phyloP scores from a whole-genome alignment of 2,329 filamentous ascomycete genomes.

The Hypoxylon sp. region DNA sequence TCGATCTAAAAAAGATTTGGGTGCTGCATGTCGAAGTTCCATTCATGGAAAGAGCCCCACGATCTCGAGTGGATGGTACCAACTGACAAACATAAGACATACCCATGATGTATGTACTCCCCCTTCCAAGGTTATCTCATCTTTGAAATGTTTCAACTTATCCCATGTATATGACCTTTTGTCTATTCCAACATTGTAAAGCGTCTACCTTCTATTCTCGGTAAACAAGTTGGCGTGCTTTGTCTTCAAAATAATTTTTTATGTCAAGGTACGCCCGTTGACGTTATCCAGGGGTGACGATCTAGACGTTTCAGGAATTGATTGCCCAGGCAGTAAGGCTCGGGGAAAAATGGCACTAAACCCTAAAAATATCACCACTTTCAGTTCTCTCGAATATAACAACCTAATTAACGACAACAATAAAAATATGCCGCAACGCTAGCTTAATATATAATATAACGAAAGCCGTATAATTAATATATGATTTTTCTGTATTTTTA shows the following conservation, averaged over 20 bases:
- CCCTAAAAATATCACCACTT: too few species aligned
- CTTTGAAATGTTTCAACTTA: slow-evolving; percentile 17
- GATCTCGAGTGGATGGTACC: slow-evolving; percentile 9
- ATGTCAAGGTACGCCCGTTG: slow-evolving; percentile 18
- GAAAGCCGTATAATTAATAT: too few species aligned
- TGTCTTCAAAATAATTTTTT: slow-evolving; percentile 21
- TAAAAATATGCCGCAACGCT: too few species aligned
- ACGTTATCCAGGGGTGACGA: slow-evolving; percentile 40
- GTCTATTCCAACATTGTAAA: neutral
- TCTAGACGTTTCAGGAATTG: slow-evolving; percentile 42
- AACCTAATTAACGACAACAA: too few species aligned
- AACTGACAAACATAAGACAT: neutral
- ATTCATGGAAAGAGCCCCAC: slow-evolving; percentile 13
- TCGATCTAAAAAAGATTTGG: slow-evolving; percentile 39
- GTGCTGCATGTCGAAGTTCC: slow-evolving; percentile 8
- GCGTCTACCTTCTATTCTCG: slow-evolving; percentile 22
- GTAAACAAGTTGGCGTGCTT: slow-evolving; percentile 5
- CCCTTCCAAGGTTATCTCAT: neutral
- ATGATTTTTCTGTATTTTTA: too few species aligned
- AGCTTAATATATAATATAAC: too few species aligned
- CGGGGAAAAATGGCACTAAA: too few species aligned
- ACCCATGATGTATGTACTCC: neutral
- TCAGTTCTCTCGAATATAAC: too few species aligned
- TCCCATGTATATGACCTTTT: slow-evolving; percentile 4
- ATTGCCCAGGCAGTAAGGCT: too few species aligned